These are phyloP conservation scores for Chaetomium strumarium DNA, from an alignment of 2,329 filamentous ascomycete genomes.

Conservation along the genomic window DNA sequence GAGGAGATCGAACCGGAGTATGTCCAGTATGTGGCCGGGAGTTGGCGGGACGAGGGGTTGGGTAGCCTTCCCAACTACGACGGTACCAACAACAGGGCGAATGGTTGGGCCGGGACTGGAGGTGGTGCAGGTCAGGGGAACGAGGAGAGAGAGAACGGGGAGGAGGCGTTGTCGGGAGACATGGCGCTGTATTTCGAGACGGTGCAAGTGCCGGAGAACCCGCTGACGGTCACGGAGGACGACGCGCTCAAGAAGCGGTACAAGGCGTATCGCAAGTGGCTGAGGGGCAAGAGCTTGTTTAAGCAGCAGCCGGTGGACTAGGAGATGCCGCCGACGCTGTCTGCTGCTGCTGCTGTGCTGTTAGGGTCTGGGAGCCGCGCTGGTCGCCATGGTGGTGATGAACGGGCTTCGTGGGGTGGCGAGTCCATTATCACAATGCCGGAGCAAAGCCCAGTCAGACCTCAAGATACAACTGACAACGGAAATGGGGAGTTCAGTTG, in stretches of 20 bases:
- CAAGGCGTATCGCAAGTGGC: constrained; percentile 93
- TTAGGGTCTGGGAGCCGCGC: not conserved
- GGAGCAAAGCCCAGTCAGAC: not conserved
- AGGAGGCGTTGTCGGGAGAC: constrained; percentile 50
- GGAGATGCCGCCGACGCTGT: constrained; percentile 4
- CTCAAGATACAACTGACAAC: not conserved
- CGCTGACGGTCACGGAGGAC: constrained; percentile 79
- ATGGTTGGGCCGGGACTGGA: constrained; percentile 45
- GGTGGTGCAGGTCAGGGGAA: constrained; percentile 26
- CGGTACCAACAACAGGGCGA: not conserved
- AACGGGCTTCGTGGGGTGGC: not conserved
- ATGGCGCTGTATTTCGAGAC: constrained; percentile 70
- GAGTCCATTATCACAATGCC: not conserved
- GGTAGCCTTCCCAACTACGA: not conserved
- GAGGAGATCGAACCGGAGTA: constrained; percentile 60
- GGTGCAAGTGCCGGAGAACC: constrained; percentile 70
- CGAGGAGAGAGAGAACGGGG: constrained; percentile 26
- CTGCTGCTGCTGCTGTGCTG: not conserved
- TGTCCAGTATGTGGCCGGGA: constrained; percentile 70
- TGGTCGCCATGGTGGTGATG: not conserved
- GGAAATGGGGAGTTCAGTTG: not conserved
- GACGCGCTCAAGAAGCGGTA: constrained; percentile 90
- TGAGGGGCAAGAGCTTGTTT: constrained; percentile 90
- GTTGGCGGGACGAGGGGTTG: constrained; percentile 54
- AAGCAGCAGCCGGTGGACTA: constrained; percentile 71